phyloP scores from a whole-genome alignment of 345 rosid genomes.

The Ailanthus altissimus region DNA sequence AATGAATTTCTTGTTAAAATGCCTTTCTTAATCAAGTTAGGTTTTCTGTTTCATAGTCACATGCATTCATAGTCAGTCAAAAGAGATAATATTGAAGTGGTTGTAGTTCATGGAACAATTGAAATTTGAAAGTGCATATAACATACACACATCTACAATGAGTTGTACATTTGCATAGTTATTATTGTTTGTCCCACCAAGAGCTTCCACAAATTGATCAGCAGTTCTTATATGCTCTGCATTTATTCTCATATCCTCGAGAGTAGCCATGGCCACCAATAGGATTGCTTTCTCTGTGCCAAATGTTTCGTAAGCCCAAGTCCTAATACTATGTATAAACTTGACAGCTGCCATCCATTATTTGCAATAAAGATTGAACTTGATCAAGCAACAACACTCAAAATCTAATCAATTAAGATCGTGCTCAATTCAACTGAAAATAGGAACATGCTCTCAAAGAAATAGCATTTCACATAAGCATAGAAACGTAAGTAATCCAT shows the following conservation, averaged over 20 bases:
- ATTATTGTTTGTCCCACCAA: slow-evolving; percentile 98
- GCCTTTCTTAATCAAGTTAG: neutral
- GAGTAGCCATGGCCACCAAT: slow-evolving; percentile 99
- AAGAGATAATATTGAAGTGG: slow-evolving; percentile 1
- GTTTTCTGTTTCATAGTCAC: neutral
- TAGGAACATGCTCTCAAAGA: neutral
- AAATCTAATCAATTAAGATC: slow-evolving; percentile 3
- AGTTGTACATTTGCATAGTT: slow-evolving; percentile 99
- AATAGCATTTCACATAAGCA: too few species aligned
- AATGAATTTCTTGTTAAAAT: slow-evolving; percentile 4
- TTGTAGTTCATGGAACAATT: neutral
- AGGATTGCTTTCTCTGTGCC: slow-evolving; percentile 94
- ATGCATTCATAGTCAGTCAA: neutral
- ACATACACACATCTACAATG: slow-evolving; percentile 80
- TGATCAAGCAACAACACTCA: slow-evolving; percentile 5
- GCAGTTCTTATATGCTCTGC: slow-evolving; percentile 98
- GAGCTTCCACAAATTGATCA: slow-evolving; percentile 99
- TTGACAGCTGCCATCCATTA: slow-evolving; percentile 99
- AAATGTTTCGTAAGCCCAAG: slow-evolving; percentile 99
- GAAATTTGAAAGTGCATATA: neutral
- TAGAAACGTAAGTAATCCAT: too few species aligned
- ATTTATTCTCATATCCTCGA: slow-evolving; percentile 99
- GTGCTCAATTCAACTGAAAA: neutral
- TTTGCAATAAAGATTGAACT: slow-evolving; percentile 59
- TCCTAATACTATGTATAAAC: slow-evolving; percentile 89